Base-by-base conservation (phyloP, 208 protist genomes). In the Crithidia fasciculata region DNA sequence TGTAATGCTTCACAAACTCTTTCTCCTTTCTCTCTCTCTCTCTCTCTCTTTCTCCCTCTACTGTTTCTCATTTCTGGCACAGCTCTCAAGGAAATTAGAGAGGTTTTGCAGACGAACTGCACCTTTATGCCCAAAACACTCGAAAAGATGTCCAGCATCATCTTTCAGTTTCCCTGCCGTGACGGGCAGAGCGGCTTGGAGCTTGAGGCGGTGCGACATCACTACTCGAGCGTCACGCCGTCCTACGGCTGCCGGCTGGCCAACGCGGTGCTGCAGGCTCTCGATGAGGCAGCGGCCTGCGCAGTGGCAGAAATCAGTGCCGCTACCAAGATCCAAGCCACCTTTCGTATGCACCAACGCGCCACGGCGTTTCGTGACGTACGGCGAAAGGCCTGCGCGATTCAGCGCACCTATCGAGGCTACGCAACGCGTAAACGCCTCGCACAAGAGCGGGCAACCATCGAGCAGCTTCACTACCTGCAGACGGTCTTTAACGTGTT, bases 401-500 rank as follows among this genome's bases (percentile, higher is more conserved):
- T 95, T 12, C 89, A 95, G 75, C 76, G 84, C 8, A 56, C 88
- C 13, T 91, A 82, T 61, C 86, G 86, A 57, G 83, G 89, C n/a
- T 72, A 84, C 71, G 15, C 71, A 15, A 59, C 80, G 12, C 80
- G 86, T 5, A 71, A 68, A 61, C 64, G 28, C n/a, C 72, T 86
- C 16, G 44, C 10, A 36, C n/a, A 39, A 3, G 57, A 84, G 28
- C 73, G 68, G 2, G 45, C 47, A 16, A 52, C 66, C 3, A 54
- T 50, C 36, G 18, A 28, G 44, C 39, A 49, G 63, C 52, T 44
- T 18, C 44, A 43, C 0, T 80, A 84, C 67, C 67, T 85, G 9
- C 45, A 58, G 47, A 69, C 76, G 13, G 69, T 91, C n/a, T 95
- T 92, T 65, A 63, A 90, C 63, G 85, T 86, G 57, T 95, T 90